Conservation (phyloP, 495 filamentous ascomycete species). For the Hypoxylon intermedium region DNA sequence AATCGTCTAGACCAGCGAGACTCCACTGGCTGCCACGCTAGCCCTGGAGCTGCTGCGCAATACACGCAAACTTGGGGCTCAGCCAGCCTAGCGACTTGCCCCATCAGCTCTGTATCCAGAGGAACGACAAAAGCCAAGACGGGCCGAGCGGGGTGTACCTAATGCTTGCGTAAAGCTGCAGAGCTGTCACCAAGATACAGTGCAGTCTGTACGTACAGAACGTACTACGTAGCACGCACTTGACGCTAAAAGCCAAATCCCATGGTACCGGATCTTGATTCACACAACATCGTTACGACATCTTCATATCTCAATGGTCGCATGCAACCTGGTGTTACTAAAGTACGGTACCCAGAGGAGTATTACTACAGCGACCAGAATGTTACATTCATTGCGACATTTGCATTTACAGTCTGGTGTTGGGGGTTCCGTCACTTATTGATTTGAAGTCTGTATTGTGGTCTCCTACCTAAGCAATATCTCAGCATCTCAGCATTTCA, state of each 20-base stretch:
- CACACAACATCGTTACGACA: not conserved
- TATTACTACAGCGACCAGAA: too few relatives aligned
- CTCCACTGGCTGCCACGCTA: not conserved
- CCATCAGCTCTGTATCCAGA: not conserved
- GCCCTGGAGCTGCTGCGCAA: too few relatives aligned
- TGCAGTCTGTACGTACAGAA: too few relatives aligned
- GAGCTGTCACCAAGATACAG: too few relatives aligned
- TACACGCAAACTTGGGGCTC: not conserved
- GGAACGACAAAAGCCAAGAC: not conserved
- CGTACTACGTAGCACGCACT: not conserved
- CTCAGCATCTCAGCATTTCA: too few relatives aligned
- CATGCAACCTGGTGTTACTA: too few relatives aligned
- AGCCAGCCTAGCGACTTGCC: not conserved
- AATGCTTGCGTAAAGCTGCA: not conserved
- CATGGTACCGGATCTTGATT: not conserved
- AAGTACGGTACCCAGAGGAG: too few relatives aligned
- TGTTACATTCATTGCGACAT: too few relatives aligned
- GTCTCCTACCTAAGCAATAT: too few relatives aligned
- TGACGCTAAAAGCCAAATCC: not conserved
- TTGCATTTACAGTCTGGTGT: too few relatives aligned
- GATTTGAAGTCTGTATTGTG: too few relatives aligned
- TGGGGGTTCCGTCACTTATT: too few relatives aligned
- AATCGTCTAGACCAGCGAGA: conserved; percentile 9
- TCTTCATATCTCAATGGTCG: not conserved
- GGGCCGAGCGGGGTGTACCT: not conserved